Conservation (phyloP, 129 eudicot species). For the Flaveria ramosissima region DNA sequence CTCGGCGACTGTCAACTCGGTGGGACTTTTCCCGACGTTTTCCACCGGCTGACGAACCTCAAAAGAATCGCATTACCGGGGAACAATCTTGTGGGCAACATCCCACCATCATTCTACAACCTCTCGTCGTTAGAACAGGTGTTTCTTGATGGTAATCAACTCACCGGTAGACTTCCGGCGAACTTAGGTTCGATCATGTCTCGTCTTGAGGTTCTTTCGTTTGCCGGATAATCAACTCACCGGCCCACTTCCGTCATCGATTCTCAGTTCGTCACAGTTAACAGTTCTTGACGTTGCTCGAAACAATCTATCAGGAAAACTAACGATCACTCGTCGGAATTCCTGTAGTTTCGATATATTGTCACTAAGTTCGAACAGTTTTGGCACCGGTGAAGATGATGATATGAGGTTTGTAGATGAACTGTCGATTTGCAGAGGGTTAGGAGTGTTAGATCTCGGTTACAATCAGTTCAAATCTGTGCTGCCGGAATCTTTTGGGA, state of each 20-base stretch:
- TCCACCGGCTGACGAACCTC: conserved; percentile 19
- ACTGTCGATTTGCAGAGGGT: conserved; percentile 22
- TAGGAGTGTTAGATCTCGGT: conserved; percentile 28
- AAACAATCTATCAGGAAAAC: conserved; percentile 46
- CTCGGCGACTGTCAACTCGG: conserved; percentile 20
- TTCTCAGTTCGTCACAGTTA: conserved; percentile 28
- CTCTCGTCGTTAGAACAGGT: conserved; percentile 26
- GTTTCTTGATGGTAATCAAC: conserved; percentile 28
- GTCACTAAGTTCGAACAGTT: conserved; percentile 20
- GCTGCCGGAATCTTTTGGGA: conserved; percentile 33
- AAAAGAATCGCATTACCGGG: conserved; percentile 2
- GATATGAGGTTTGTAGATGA: conserved; percentile 33
- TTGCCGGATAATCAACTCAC: conserved; percentile 28
- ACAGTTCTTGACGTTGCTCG: conserved; percentile 18
- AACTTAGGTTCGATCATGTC: conserved; percentile 13
- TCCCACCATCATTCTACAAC: conserved; percentile 40
- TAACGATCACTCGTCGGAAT: conserved; percentile 19
- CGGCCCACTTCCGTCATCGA: conserved; percentile 26
- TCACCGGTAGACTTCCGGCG: conserved; percentile 28
- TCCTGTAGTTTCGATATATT: background rate
- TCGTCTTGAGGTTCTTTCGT: conserved; percentile 12
- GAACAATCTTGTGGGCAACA: conserved; percentile 36
- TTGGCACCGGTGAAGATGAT: conserved; percentile 43
- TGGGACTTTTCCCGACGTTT: conserved; percentile 34
- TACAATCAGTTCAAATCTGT: conserved; percentile 30